Evolutionary conservation across 2,329 filamentous ascomycete species (phyloP).

Genomic region (Fusarium marasasianum): DNA sequence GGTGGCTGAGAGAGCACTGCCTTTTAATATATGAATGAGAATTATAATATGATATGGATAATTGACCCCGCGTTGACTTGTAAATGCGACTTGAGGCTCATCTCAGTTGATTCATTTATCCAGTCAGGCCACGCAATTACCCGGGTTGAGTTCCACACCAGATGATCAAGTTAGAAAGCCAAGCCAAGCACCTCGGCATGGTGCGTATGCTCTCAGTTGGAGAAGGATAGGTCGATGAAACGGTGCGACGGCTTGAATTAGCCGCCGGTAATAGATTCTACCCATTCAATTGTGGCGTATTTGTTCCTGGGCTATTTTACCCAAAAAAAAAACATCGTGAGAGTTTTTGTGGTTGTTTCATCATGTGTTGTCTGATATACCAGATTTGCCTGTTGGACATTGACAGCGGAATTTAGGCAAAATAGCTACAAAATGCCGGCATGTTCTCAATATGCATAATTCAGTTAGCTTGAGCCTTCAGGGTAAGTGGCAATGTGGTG

Average conservation of each 20-base stretch:
- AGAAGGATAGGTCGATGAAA: constrained; percentile 13
- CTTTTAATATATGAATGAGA: constrained; percentile 13
- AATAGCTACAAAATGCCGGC: constrained; percentile 8
- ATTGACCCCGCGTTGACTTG: constrained; percentile 31
- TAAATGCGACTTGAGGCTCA: constrained; percentile 23
- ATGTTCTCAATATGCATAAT: not conserved
- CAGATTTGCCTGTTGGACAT: not conserved
- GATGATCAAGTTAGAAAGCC: constrained; percentile 1
- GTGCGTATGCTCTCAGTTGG: not conserved
- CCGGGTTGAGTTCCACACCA: constrained; percentile 32
- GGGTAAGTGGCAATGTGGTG: constrained; percentile 10
- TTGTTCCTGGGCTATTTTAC: not conserved
- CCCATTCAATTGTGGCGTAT: not conserved
- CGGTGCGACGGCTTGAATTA: constrained; percentile 25
- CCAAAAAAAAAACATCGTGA: not conserved
- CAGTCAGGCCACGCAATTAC: constrained; percentile 34
- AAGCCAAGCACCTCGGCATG: not conserved
- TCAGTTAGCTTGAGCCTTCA: constrained; percentile 4
- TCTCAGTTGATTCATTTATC: constrained; percentile 34
- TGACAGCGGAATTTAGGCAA: constrained; percentile 17
- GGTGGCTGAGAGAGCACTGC: not conserved
- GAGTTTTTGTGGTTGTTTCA: not conserved
- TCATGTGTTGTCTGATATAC: not conserved
- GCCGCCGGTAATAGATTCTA: constrained; percentile 11
- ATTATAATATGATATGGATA: constrained; percentile 3